These are phyloP conservation scores for Blastocystis sp. DNA, from an alignment of 352 stramenopile species.

Conservation along the genomic window DNA sequence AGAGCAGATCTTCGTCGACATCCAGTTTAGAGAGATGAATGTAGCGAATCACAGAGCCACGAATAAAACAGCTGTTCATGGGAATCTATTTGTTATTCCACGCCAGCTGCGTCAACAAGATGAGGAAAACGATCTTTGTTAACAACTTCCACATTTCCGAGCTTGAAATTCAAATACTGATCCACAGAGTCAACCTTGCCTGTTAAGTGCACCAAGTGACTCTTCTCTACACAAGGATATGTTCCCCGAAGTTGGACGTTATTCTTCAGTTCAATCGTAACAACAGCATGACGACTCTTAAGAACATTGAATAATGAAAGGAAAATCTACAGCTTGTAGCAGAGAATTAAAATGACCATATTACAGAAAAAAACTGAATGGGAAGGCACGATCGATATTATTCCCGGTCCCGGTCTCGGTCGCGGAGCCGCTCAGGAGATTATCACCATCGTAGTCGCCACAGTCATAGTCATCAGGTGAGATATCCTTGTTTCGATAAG, in stretches of 20 bases:
- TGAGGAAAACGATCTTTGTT: constrained; percentile 91
- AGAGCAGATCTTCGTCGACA: constrained; percentile 90
- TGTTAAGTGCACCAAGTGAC: constrained; percentile 71
- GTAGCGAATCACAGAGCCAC: constrained; percentile 93
- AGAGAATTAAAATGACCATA: background rate
- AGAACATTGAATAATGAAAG: constrained; percentile 48
- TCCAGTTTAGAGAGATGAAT: constrained; percentile 91
- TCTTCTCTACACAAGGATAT: constrained; percentile 19
- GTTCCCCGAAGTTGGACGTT: constrained; percentile 72
- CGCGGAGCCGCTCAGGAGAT: background rate
- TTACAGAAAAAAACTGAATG: background rate
- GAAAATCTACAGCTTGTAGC: constrained; percentile 21
- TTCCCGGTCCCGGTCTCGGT: constrained; percentile 24
- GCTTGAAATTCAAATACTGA: constrained; percentile 99
- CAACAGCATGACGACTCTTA: constrained; percentile 57
- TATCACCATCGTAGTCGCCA: background rate
- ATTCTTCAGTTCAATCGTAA: constrained; percentile 98
- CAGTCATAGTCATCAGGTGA: background rate
- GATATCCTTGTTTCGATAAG: background rate
- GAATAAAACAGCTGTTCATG: constrained; percentile 96
- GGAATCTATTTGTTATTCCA: constrained; percentile 70
- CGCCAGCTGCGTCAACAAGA: constrained; percentile 70
- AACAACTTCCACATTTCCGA: constrained; percentile 87
- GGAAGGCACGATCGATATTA: background rate
- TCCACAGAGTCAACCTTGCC: constrained; percentile 92